Evolutionary conservation across 176 grass and related monocot genomes (phyloP).

Genomic region (Guadua angustifolia): DNA sequence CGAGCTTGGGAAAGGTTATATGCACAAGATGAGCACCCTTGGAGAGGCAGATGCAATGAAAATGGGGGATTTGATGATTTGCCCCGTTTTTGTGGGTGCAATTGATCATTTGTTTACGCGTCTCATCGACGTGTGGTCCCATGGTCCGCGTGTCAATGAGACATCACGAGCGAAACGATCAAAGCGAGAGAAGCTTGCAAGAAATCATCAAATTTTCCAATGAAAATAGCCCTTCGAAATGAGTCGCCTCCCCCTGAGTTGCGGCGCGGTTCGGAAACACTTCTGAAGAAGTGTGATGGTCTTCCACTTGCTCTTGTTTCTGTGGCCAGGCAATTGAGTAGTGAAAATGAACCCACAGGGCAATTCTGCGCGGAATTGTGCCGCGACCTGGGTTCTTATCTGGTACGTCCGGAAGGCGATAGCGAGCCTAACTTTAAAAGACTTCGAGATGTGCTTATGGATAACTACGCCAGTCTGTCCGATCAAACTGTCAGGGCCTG

Average conservation of each 20-base stretch:
- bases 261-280: not conserved
- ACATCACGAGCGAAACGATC: too few relatives aligned
- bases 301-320: conserved; percentile 25
- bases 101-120: too few relatives aligned
- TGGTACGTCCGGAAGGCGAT: not conserved
- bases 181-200: too few relatives aligned
- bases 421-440: not conserved
- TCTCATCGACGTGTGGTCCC: too few relatives aligned
- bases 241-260: not conserved
- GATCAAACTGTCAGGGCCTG: not conserved
- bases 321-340: not conserved
- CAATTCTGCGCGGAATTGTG: not conserved
- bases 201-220: too few relatives aligned
- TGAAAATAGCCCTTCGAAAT: not conserved
- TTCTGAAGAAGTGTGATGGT: conserved; percentile 35
- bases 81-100: too few relatives aligned
- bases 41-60: conserved; percentile 4
- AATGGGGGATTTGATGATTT: too few relatives aligned
- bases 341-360: not conserved
- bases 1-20: not conserved
- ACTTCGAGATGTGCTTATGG: not conserved
- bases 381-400: not conserved
- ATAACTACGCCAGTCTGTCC: not conserved
- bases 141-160: too few relatives aligned
- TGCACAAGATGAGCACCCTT: conserved; percentile 20